These are phyloP conservation scores for Conidiobolus incongruus DNA, from an alignment of 371 early-diverging fungal genomes.

Conservation along the genomic window DNA sequence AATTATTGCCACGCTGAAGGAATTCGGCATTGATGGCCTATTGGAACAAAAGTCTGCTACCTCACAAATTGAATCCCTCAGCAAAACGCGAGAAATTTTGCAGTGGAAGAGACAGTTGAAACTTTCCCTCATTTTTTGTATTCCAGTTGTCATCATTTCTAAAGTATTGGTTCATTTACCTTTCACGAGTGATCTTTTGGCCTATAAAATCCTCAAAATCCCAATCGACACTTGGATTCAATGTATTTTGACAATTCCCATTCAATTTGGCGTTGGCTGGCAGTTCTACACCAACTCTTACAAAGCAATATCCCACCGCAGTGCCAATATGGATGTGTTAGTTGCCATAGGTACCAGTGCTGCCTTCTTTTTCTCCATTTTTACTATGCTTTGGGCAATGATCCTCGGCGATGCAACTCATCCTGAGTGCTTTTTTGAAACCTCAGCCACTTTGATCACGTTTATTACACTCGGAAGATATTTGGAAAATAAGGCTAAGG, in stretches of 20 bases:
- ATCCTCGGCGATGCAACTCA: background rate
- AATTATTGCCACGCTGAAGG: constrained; percentile 58
- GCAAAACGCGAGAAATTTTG: constrained; percentile 64
- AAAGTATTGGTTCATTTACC: constrained; percentile 55
- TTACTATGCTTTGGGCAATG: constrained; percentile 12
- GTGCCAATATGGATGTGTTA: constrained; percentile 92
- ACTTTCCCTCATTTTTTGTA: constrained; percentile 32
- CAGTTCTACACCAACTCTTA: constrained; percentile 57
- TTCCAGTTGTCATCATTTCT: constrained; percentile 66
- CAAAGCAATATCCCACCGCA: constrained; percentile 50
- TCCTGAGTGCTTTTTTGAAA: constrained; percentile 81
- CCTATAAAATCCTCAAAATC: constrained; percentile 8
- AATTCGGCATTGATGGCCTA: constrained; percentile 68
- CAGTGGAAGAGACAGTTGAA: constrained; percentile 50
- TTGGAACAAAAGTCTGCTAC: constrained; percentile 31
- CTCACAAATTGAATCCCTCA: constrained; percentile 73
- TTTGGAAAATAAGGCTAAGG: constrained; percentile 85
- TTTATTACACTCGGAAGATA: constrained; percentile 81
- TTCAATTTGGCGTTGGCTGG: constrained; percentile 71
- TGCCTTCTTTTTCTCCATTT: constrained; percentile 55
- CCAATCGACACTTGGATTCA: constrained; percentile 33
- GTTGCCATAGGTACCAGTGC: constrained; percentile 66
- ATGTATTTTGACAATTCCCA: constrained; percentile 46
- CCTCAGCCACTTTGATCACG: constrained; percentile 66
- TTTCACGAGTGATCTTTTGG: constrained; percentile 10